These are phyloP conservation scores for Cladosporium phlei DNA, from an alignment of 2,329 filamentous ascomycete genomes.

Conservation along the genomic window DNA sequence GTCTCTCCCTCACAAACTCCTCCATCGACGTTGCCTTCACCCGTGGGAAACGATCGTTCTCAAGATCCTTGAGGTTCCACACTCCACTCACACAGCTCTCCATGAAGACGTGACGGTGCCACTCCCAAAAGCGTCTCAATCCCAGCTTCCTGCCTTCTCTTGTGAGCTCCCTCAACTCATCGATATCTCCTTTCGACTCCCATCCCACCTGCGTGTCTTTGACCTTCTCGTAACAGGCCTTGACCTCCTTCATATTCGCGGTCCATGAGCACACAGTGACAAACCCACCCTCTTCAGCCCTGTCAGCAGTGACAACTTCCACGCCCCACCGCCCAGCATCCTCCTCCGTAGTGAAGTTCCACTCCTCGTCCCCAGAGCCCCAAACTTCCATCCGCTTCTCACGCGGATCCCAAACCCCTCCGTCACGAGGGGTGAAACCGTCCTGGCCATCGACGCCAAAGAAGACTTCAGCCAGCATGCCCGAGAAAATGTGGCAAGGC, in stretches of 20 bases:
- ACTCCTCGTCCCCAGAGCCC: slow-evolving; percentile 1
- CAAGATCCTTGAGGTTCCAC: slow-evolving; percentile 4
- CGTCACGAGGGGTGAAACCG: not conserved
- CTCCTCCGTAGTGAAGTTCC: slow-evolving; percentile 3
- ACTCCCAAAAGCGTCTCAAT: slow-evolving; percentile 2
- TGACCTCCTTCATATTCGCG: slow-evolving; percentile 1
- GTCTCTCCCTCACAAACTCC: slow-evolving; percentile 9
- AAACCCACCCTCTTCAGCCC: slow-evolving; percentile 1
- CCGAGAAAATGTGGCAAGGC: slow-evolving; percentile 15
- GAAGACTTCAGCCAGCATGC: slow-evolving; percentile 15
- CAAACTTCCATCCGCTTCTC: slow-evolving; percentile 3
- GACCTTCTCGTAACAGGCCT: not conserved
- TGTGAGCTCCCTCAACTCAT: not conserved
- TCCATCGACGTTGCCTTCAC: slow-evolving; percentile 11
- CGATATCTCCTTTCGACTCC: not conserved
- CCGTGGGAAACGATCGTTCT: not conserved
- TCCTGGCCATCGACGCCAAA: slow-evolving; percentile 7
- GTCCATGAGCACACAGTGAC: slow-evolving; percentile 4
- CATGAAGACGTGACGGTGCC: slow-evolving; percentile 7
- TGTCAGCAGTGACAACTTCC: not conserved
- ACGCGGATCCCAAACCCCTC: slow-evolving; percentile 2
- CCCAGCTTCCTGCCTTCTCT: not conserved
- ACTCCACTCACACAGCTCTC: slow-evolving; percentile 6
- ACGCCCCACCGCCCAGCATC: slow-evolving; percentile 2
- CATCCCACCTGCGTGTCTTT: not conserved